Evolutionary conservation across 805 yeast genomes (phyloP), one percentile per base, ranked within the genome.

Genomic region (Ogataea ramenticola): DNA sequence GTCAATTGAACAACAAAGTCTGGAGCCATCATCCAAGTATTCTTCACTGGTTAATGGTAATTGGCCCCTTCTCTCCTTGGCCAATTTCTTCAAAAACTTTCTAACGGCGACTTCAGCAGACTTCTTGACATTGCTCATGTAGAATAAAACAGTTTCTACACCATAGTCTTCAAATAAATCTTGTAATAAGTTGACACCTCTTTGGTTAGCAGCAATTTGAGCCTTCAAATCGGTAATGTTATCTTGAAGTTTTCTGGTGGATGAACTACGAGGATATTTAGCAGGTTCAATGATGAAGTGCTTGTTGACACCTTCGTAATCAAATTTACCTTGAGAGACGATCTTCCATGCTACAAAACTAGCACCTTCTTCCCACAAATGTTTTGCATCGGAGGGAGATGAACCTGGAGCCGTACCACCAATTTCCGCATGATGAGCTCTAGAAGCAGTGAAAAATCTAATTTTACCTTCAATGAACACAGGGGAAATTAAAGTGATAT

Each of bases 371-470:
- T 76, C 76, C 47, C 59, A 70, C 34, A 77, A 65, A 33, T 71
- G 67, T 50, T 71, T 72, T 14, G 82, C 77, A 52, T 74, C 64
- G 3, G 82, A 73, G 20, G 80, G 74, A 66, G 72, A 74, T 1
- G 78, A 70, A 3, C 81, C 81, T 9, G 81, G 79, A 40, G 77
- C 66, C 41, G 77, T 69, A n/a, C 80, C 77, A 35, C 82, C 82
- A 52, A 77, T 77, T 49, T 77, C 82, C 21, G 82, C 76, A 57
- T 77, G 83, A 57, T 77, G 82, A 4, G 80, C 82, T 47, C 82
- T 62, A 1, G 80, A 68, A 4, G 82, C 82, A 17, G 74, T 72
- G 61, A 75, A 74, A 51, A 76, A 77, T 27, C 68, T 64, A 15
- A 74, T 69, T 33, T 66, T 58, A 27, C 67, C 68, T 19, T 73